Conservation (phyloP, 2,329 filamentous ascomycete genomes). For the Fusarium sp. region DNA sequence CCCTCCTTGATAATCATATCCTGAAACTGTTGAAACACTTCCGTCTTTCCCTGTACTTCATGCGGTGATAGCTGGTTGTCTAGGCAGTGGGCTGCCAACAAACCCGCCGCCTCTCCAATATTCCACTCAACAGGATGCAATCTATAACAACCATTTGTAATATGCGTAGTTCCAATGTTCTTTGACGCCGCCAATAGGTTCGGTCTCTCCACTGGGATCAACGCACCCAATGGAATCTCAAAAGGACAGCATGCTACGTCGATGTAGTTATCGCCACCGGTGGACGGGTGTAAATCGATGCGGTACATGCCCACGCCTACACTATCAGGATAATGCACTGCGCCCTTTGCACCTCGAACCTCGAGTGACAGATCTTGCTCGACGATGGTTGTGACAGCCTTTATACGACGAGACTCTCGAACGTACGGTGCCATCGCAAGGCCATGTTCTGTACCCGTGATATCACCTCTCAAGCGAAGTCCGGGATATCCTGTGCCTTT, state of each 20-base stretch:
- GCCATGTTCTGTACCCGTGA: constrained; percentile 48
- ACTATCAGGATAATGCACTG: constrained; percentile 46
- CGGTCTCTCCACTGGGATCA: constrained; percentile 36
- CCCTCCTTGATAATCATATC: constrained; percentile 29
- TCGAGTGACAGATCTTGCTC: constrained; percentile 47
- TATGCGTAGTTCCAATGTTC: constrained; percentile 50
- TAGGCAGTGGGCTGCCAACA: constrained; percentile 46
- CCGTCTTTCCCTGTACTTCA: constrained; percentile 35
- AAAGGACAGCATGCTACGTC: constrained; percentile 50
- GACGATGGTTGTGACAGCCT: constrained; percentile 43
- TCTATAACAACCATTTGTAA: constrained; percentile 49
- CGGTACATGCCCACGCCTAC: constrained; percentile 50
- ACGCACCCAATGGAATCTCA: constrained; percentile 45
- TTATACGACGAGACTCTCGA: constrained; percentile 47
- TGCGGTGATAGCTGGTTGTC: constrained; percentile 35
- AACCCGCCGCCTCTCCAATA: constrained; percentile 46
- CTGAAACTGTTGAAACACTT: constrained; percentile 20
- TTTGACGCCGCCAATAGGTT: constrained; percentile 48
- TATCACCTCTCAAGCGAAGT: constrained; percentile 45
- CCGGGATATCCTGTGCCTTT: constrained; percentile 45
- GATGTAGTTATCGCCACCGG: constrained; percentile 50
- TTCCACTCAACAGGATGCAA: constrained; percentile 51
- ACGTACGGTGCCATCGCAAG: constrained; percentile 50
- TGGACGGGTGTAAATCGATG: constrained; percentile 49
- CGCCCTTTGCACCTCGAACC: constrained; percentile 38